Evolutionary conservation across 768 basidiomycete genomes (phyloP).

Genomic region (Lentinula edodes): DNA sequence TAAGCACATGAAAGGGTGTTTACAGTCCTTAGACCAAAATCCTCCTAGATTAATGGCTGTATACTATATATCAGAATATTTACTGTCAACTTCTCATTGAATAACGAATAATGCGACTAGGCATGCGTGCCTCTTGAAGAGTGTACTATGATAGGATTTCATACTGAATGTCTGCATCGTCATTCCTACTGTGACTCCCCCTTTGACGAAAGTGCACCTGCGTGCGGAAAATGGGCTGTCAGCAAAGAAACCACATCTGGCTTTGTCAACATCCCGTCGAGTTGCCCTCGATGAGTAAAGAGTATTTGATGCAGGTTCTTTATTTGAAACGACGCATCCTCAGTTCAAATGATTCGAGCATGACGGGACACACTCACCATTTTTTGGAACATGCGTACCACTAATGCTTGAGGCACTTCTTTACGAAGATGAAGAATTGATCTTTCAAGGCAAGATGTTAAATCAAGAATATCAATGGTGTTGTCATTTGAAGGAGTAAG

Average conservation of each 20-base stretch:
- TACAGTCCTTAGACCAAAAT: too few relatives aligned
- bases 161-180: not conserved
- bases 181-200: not conserved
- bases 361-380: slow-evolving; percentile 32
- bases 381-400: slow-evolving; percentile 73
- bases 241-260: slow-evolving; percentile 57
- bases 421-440: slow-evolving; percentile 59
- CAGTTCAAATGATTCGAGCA: not conserved
- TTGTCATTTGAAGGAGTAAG: slow-evolving; percentile 27
- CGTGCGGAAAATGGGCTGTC: slow-evolving; percentile 53
- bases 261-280: slow-evolving; percentile 67
- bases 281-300: slow-evolving; percentile 53
- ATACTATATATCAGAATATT: too few relatives aligned
- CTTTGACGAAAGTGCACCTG: slow-evolving; percentile 27
- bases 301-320: slow-evolving; percentile 67
- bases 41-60: too few relatives aligned
- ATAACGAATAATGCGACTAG: too few relatives aligned
- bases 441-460: slow-evolving; percentile 32
- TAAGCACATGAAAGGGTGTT: too few relatives aligned
- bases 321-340: not conserved
- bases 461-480: slow-evolving; percentile 12
- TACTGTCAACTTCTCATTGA: too few relatives aligned
- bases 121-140: too few relatives aligned
- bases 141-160: too few relatives aligned
- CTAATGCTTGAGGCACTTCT: slow-evolving; percentile 65